These are phyloP conservation scores for Cynara cardunculus DNA, from an alignment of 129 eudicot species.

Conservation along the genomic window DNA sequence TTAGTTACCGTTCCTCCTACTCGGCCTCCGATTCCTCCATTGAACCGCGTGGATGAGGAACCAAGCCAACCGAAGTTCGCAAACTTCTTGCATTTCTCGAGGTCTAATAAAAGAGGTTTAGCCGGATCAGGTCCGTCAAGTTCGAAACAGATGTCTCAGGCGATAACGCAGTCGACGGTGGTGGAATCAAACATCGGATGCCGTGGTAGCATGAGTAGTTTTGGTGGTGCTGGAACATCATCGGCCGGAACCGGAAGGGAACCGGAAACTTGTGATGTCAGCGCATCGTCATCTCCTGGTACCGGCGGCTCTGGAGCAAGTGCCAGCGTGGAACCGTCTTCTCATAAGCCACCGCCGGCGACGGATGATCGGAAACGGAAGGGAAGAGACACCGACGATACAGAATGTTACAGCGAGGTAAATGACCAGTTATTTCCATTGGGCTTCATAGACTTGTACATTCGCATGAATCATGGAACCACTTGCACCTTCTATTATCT, in stretches of 20 bases:
- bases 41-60: slow-evolving; percentile 28
- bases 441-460: slow-evolving; percentile 17
- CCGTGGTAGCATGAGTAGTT: slow-evolving; percentile 20
- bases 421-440: slow-evolving; percentile 5
- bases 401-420: slow-evolving; percentile 72
- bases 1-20: slow-evolving; percentile 9
- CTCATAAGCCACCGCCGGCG: slow-evolving; percentile 28
- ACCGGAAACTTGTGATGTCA: slow-evolving; percentile 25
- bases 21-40: slow-evolving; percentile 42
- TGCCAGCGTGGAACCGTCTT: slow-evolving; percentile 21
- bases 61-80: slow-evolving; percentile 13
- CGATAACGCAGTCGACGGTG: slow-evolving; percentile 37
- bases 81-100: slow-evolving; percentile 49
- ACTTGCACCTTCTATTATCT: not conserved
- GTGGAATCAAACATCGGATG: slow-evolving; percentile 39
- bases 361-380: slow-evolving; percentile 36
- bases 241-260: slow-evolving; percentile 23
- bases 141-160: slow-evolving; percentile 16
- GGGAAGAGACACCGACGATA: slow-evolving; percentile 34
- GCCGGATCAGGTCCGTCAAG: slow-evolving; percentile 34
- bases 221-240: slow-evolving; percentile 24
- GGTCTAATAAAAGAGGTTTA: slow-evolving; percentile 14
- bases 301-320: slow-evolving; percentile 37
- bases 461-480: slow-evolving; percentile 1
- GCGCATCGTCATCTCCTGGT: slow-evolving; percentile 30